Evolutionary conservation across 2,329 filamentous ascomycete genomes (phyloP), one percentile per base, ranked within the genome.

Genomic region (Fusarium avenaceum): DNA sequence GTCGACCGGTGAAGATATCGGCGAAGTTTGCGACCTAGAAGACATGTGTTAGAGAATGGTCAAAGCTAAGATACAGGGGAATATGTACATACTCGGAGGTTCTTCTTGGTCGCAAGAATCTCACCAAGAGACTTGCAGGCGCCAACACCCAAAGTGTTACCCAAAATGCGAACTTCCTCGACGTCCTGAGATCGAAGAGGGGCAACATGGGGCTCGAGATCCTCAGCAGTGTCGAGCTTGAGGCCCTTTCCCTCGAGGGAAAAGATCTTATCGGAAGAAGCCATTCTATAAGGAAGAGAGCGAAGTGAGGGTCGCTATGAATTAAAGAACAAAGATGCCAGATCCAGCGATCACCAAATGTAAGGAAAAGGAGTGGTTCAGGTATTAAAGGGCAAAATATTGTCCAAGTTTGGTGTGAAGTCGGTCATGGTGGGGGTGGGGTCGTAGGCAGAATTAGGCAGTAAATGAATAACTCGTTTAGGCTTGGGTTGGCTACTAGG

Each of bases 1-100:
- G 88, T 71, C 96, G 93, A 32, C 92, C 93, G 61, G 96, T 99
- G 84, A 98, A 99, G 84, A 99, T 97, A 80, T 99, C 96, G 79
- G 94, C 94, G 58, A 99, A 86, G 82, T 97, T 97, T 76, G 92
- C 94, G 76, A 90, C 84, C 89, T 90, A 74, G n/a, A 40, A 42
- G 33, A 39, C 32, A 24, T 35, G 3, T 19, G 50, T 70, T 53
- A 66, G 51, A 17, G 7, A 32, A 20, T 24, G 32, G 19, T 26
- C 11, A 14, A 19, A 19, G 20, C 39, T 45, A 3, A 38, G n/a
- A 15, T 14, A 38, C 15, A 33, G 43, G 5, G 39, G 47, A 17
- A 40, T 40, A 15, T 39, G 24, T 24, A 67, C 81, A 57, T 83
- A 92, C 91, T 82, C 92, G 87, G 42, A 97, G 85, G 67, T 85